Evolutionary conservation across 2,329 filamentous ascomycete species (phyloP).

Genomic region (Trichophyton schoenleinii): DNA sequence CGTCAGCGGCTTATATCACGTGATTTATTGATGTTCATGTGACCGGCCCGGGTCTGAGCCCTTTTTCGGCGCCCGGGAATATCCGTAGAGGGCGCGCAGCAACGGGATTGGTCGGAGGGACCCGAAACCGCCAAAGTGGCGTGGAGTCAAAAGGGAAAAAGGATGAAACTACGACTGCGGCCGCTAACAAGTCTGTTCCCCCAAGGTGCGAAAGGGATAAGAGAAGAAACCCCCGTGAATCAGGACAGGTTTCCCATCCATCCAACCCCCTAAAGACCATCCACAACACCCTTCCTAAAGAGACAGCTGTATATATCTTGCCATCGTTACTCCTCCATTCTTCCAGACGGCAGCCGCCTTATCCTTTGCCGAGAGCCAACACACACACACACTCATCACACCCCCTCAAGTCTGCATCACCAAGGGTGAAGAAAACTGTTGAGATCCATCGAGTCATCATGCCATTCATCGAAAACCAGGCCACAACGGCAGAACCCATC

Average conservation of each 20-base stretch:
- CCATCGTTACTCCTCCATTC: not conserved
- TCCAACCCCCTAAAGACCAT: not conserved
- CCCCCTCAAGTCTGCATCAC: not conserved
- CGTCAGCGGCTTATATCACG: not conserved
- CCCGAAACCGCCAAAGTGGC: not conserved
- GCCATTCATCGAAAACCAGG: constrained; percentile 5
- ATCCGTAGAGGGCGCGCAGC: not conserved
- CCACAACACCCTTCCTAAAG: not conserved
- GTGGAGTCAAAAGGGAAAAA: not conserved
- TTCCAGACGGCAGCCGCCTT: not conserved
- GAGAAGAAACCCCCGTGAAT: not conserved
- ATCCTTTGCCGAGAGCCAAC: not conserved
- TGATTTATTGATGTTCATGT: not conserved
- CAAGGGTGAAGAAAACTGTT: not conserved
- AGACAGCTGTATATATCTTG: not conserved
- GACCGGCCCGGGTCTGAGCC: not conserved
- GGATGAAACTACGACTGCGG: constrained; percentile 1
- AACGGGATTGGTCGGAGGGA: not conserved
- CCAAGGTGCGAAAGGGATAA: not conserved
- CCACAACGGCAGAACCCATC: constrained; percentile 8
- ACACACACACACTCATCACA: not conserved
- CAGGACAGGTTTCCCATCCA: not conserved
- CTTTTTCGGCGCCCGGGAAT: constrained; percentile 2
- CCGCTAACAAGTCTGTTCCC: not conserved
- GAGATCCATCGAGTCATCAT: not conserved